Base-by-base conservation (phyloP, 139 green algal genomes). In the Spirogloea muscicola region DNA sequence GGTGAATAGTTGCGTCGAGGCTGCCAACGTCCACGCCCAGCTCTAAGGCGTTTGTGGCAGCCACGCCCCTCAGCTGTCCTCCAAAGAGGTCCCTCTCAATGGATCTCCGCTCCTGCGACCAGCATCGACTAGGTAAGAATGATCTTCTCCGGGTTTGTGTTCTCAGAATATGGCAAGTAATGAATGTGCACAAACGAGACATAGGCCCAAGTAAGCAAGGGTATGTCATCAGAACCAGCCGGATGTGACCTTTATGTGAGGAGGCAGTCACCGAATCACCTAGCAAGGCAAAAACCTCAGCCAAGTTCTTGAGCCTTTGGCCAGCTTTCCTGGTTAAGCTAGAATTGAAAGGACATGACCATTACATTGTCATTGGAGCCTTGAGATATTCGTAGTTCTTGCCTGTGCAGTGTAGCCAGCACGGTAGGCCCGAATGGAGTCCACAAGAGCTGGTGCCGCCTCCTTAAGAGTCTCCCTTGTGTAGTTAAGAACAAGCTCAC, bases 1-100 rank as follows among this genome's bases (percentile, higher is more conserved):
- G 83, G 82, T 96, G 91, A 51, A 98, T 84, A 0, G 94, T 98
- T n/a, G 88, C 87, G 77, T 97, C 94, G 21, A 98, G 84, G 5
- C 68, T 67, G n/a, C 93, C 93, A 25, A 98, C 86, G 82, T 98
- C 94, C 5, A 98, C 86, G 3, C 94, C 94, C 64, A 98, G 87
- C 79, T 98, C 94, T 41, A 98, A 77, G 0, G 94, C 94, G 68
- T 96, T 97, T 51, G 94, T 98, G 72, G 93, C 91, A 0, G 90
- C 91, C 48, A 98, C 89, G 3, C 71, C 89, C 34, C 74, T 61
- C 33, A 96, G 52, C 10, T 27, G 3, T 2, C 80, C 80, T 16
- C 29, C 27, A 42, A 86, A 86, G 10, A 86, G 77, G 3, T 42
- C 43, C 29, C 38, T 21, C 71, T 86, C 81, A 2, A 87, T 69